These are phyloP conservation scores for Cyclocybe aegerita DNA, from an alignment of 768 basidiomycete species.

Conservation along the genomic window DNA sequence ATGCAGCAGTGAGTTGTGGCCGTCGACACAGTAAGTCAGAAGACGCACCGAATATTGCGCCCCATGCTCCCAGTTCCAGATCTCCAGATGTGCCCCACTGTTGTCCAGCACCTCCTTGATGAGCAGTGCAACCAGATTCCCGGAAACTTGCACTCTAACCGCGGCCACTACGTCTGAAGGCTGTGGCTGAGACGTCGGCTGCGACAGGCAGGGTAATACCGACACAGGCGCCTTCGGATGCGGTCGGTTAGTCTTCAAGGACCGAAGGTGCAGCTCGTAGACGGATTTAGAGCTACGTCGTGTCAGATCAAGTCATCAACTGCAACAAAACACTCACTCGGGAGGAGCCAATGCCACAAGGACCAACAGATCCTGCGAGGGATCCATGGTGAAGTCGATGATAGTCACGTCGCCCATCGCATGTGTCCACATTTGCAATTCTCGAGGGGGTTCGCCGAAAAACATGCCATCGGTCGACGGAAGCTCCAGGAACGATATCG, in stretches of 20 bases:
- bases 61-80: conserved; percentile 49
- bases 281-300: conserved; percentile 35
- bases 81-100: conserved; percentile 43
- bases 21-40: background rate
- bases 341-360: conserved; percentile 43
- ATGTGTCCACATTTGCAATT: conserved; percentile 42
- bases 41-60: conserved; percentile 40
- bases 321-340: conserved; percentile 32
- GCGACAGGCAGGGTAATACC: conserved; percentile 37
- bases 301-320: conserved; percentile 5
- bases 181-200: conserved; percentile 23
- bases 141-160: conserved; percentile 46
- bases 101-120: conserved; percentile 45
- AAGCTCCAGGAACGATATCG: conserved; percentile 51
- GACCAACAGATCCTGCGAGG: conserved; percentile 51
- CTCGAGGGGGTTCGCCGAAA: conserved; percentile 18
- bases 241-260: conserved; percentile 49
- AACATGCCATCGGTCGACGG: conserved; percentile 30
- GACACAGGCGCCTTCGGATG: conserved; percentile 43
- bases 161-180: conserved; percentile 35
- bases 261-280: conserved; percentile 51
- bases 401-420: conserved; percentile 40
- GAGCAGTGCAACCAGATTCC: conserved; percentile 46
- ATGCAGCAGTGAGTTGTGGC: conserved; percentile 1
- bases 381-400: conserved; percentile 60